Conservation (phyloP, 148 eudicot genomes). For the Rhododendron griersonianum region DNA sequence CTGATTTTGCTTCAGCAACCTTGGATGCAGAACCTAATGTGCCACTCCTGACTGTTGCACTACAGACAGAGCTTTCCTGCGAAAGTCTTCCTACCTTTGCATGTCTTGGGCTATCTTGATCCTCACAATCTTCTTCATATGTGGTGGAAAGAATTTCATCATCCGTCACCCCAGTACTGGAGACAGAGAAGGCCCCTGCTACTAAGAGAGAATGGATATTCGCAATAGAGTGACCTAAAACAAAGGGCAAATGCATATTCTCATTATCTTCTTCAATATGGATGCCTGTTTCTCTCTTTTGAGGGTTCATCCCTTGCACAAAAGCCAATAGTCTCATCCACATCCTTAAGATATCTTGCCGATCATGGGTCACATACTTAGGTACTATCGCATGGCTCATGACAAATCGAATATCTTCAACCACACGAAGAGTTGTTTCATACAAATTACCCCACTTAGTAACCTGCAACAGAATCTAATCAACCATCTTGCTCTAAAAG, state of each 20-base stretch:
- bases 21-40: conserved; percentile 23
- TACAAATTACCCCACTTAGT: conserved; percentile 60
- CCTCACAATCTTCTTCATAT: conserved; percentile 36
- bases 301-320: conserved; percentile 91
- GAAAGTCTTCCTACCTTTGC: conserved; percentile 87
- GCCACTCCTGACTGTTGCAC: conserved; percentile 38
- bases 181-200: conserved; percentile 64
- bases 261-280: conserved; percentile 93
- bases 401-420: conserved; percentile 89
- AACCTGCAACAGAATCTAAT: conserved; percentile 49
- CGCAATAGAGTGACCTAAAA: conserved; percentile 60
- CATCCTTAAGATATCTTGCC: conserved; percentile 50
- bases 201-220: conserved; percentile 72
- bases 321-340: conserved; percentile 80
- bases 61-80: conserved; percentile 69
- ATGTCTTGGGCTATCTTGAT: conserved; percentile 60
- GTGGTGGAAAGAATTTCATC: conserved; percentile 25
- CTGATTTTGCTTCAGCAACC: conserved; percentile 25
- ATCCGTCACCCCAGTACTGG: conserved; percentile 31
- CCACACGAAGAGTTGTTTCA: conserved; percentile 75
- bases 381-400: conserved; percentile 79
- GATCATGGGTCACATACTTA: conserved; percentile 52
- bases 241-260: conserved; percentile 68
- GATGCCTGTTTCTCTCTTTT: conserved; percentile 79
- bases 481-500: conserved; percentile 2